A percentile compares a stretch with the other conserved stretches of the same genome.
Conservation (phyloP, 768 basidiomycete species). For the Tricholoma bakamatsutake region DNA sequence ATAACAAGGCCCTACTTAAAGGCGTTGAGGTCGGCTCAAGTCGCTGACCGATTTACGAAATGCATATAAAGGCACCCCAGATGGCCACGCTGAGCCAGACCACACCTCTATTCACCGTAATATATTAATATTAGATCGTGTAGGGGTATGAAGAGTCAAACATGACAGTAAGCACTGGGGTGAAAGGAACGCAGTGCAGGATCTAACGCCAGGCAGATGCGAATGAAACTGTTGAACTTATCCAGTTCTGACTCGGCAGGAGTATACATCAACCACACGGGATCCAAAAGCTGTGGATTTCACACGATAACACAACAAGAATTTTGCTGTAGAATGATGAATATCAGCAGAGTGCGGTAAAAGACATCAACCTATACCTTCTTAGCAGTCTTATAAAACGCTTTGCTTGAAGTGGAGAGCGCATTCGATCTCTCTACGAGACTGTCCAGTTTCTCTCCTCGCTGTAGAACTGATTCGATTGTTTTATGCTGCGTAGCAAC, state of each 20-base stretch:
- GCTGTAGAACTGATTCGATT: conserved; percentile 92
- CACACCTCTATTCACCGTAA: neutral
- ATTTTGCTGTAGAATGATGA: conserved; percentile 69
- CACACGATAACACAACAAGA: conserved; percentile 89
- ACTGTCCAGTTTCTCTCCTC: conserved; percentile 95
- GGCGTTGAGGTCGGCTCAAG: neutral
- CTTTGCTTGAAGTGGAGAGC: conserved; percentile 86
- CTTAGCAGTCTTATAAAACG: conserved; percentile 99
- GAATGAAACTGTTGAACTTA: conserved; percentile 6
- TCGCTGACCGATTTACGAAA: neutral
- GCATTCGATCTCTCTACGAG: conserved; percentile 91
- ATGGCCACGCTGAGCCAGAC: neutral
- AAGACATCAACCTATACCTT: conserved; percentile 53
- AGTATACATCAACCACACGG: neutral
- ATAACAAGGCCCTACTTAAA: too few species aligned
- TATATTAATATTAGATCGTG: neutral
- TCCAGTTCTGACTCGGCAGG: neutral
- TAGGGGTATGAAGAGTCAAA: conserved; percentile 1
- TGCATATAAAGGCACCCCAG: too few species aligned
- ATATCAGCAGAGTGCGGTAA: conserved; percentile 7
- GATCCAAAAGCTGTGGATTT: conserved; percentile 1
- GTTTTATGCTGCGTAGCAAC: conserved; percentile 80
- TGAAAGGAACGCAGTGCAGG: neutral
- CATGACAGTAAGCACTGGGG: neutral
- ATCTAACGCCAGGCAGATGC: conserved; percentile 3